Evolutionary conservation across 768 basidiomycete genomes (phyloP).

Genomic region (Tephrocybe sp.): DNA sequence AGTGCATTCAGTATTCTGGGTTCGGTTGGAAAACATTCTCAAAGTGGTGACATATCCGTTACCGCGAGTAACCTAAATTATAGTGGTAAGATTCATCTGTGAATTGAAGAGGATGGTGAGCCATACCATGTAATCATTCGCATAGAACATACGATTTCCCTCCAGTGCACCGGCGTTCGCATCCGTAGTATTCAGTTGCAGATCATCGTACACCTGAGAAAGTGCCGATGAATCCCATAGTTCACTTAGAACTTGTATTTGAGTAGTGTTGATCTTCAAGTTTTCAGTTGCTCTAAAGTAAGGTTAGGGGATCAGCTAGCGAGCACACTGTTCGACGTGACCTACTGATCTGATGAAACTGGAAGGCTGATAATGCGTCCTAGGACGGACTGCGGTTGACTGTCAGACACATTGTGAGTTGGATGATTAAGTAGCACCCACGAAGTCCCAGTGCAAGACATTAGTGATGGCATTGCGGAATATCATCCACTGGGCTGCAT

Average conservation of each 20-base stretch:
- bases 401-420: conserved; percentile 5
- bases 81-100: neutral
- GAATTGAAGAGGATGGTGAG: neutral
- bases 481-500: conserved; percentile 70
- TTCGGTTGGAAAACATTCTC: conserved; percentile 62
- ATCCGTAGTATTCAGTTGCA: conserved; percentile 21
- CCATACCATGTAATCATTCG: conserved; percentile 21
- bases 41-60: conserved; percentile 53
- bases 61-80: conserved; percentile 21
- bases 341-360: conserved; percentile 33
- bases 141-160: conserved; percentile 25
- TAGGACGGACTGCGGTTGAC: conserved; percentile 46
- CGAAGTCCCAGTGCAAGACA: conserved; percentile 71
- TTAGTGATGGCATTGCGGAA: conserved; percentile 54
- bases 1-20: conserved; percentile 60
- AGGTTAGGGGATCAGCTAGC: neutral
- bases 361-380: conserved; percentile 71
- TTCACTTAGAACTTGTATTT: conserved; percentile 34
- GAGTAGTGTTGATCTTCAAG: conserved; percentile 40
- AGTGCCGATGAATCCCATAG: conserved; percentile 32
- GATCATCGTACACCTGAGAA: conserved; percentile 19
- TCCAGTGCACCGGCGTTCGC: conserved; percentile 21
- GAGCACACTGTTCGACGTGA: neutral
- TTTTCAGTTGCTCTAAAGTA: conserved; percentile 34
- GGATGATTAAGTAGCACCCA: conserved; percentile 29